Conservation (phyloP, 2,329 filamentous ascomycete genomes). For the Hypomyces rosellus region DNA sequence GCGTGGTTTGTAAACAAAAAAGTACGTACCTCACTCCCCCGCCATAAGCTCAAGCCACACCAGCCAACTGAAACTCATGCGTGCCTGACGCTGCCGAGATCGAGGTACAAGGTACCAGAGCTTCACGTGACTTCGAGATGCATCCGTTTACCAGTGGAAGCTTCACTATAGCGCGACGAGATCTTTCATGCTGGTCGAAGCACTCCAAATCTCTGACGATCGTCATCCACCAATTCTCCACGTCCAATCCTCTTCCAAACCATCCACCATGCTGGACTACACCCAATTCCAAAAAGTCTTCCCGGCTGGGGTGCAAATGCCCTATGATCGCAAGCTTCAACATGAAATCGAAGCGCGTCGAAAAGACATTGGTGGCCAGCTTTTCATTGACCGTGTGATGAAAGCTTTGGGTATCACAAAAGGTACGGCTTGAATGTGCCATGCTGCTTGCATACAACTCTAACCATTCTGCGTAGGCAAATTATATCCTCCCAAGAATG, state of each 20-base stretch:
- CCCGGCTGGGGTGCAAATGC: conserved; percentile 49
- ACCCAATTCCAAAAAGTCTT: conserved; percentile 65
- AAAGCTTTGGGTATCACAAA: conserved; percentile 61
- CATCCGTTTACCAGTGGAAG: not conserved
- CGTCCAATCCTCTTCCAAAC: not conserved
- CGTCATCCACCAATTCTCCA: not conserved
- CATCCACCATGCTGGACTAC: conserved; percentile 51
- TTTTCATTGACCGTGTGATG: conserved; percentile 77
- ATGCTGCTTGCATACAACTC: not conserved
- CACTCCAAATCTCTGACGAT: not conserved
- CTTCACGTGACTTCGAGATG: not conserved
- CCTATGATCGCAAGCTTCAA: conserved; percentile 55
- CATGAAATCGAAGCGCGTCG: conserved; percentile 61
- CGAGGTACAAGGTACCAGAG: not conserved
- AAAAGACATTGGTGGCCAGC: conserved; percentile 58
- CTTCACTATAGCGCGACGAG: not conserved
- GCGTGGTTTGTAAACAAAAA: conserved; percentile 35
- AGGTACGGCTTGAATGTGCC: conserved; percentile 38
- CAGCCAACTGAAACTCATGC: not conserved
- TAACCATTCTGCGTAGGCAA: conserved; percentile 36
- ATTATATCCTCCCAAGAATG: conserved; percentile 67
- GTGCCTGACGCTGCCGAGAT: not conserved
- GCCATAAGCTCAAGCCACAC: not conserved
- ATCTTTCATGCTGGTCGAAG: not conserved
- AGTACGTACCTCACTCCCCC: conserved; percentile 9